phyloP scores from a whole-genome alignment of 345 rosid species.

The Brassica napus region Da-Ae NC_063434.1:912501-913000 shows the following conservation, averaged over 20 bases:
- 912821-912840: constrained; percentile 76
- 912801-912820: constrained; percentile 94
- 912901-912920: not conserved
- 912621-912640: constrained; percentile 86
- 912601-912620: constrained; percentile 77
- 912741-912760: not conserved
- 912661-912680: constrained; percentile 54
- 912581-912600: constrained; percentile 80
- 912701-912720: constrained; percentile 83
- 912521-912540: not conserved
- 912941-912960: too few species aligned
- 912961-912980: constrained; percentile 81
- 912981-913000: constrained; percentile 75
- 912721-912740: constrained; percentile 44
- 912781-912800: too few species aligned
- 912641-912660: constrained; percentile 68
- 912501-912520: not conserved
- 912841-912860: constrained; percentile 87
- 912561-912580: constrained; percentile 67
- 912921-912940: not conserved
- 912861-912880: constrained; percentile 79
- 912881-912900: constrained; percentile 96
- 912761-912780: not conserved
- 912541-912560: constrained; percentile 51
- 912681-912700: constrained; percentile 80